These are phyloP conservation scores for Paramecium biaurelia DNA, from an alignment of 73 alveolate species.

Conservation along the genomic window DNA sequence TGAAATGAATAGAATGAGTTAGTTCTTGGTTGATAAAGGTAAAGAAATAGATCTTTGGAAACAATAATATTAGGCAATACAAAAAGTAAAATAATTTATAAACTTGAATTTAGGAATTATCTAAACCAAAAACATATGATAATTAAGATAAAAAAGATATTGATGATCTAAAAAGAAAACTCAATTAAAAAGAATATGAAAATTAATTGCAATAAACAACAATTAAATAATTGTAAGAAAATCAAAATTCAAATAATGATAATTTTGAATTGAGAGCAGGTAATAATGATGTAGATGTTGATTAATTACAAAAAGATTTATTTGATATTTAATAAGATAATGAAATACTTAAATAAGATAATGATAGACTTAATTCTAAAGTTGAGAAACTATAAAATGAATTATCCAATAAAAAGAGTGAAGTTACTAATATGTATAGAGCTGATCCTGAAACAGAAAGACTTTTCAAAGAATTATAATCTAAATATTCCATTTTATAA, in stretches of 20 bases:
- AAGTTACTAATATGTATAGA: background rate
- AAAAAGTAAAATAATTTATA: background rate
- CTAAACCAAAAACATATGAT: background rate
- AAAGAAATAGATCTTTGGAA: background rate
- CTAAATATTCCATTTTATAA: background rate
- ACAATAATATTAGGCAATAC: background rate
- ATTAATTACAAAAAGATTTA: background rate
- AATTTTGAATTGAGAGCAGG: background rate
- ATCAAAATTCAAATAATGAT: background rate
- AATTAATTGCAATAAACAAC: background rate
- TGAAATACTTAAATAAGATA: background rate
- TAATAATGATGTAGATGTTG: background rate
- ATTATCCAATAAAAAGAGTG: background rate
- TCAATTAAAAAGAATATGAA: background rate
- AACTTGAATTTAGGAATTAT: background rate
- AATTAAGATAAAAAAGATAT: background rate
- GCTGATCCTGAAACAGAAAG: background rate
- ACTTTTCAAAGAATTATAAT: background rate
- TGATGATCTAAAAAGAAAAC: background rate
- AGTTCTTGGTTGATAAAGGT: background rate
- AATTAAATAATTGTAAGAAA: background rate
- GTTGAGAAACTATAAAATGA: background rate
- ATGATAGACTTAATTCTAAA: background rate
- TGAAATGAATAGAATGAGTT: constrained; percentile 30
- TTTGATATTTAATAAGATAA: background rate